Evolutionary conservation across 371 early-diverging fungal species (phyloP), one percentile per base, ranked within the genome.

Genomic region (Massospora cicadina): DNA sequence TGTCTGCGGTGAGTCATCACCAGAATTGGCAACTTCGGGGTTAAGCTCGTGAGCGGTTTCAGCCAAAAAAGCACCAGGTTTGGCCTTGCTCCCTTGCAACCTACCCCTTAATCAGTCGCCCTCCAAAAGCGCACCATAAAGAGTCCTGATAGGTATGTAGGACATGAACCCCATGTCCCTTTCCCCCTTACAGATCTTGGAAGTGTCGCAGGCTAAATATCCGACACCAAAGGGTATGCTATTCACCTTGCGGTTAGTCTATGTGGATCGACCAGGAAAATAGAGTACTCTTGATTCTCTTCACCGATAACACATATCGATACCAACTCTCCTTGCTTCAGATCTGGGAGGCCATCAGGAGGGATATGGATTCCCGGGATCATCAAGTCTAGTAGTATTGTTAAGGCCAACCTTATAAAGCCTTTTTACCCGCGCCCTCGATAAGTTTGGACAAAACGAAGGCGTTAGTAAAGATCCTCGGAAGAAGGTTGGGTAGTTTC

Each of bases 291-390:
- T 43, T 43, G 43, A 43, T 43, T 43, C 17, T 43, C 43, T 10
- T 43, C 17, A 24, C 59, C 65, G 29, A 33, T 58, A 59, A 58
- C 25, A 1, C 24, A 27, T 58, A 65, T 24, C 29, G 65, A 58
- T 13, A 58, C 58, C 21, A 66, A 2, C 26, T 66, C 60, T 2
- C 54, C 66, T 27, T 26, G 30, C 29, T 62, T 43, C 32, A 66
- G 32, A 25, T 58, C 28, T 10, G 66, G 66, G 1, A 66, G 60
- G 17, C 62, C 62, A 27, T 61, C 61, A 21, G 33, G 29, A 1
- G 66, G 66, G 1, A 61, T 60, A 28, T 54, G 43, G 27, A 66
- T 66, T 29, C 66, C 66, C 2, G 66, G 66, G 54, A 66, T 60
- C 66, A 66, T 66, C 3, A 66, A 29, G 31, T 66, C 60, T 57